phyloP scores from a whole-genome alignment of 2,329 filamentous ascomycete species.

The Colletotrichum melonis region DNA sequence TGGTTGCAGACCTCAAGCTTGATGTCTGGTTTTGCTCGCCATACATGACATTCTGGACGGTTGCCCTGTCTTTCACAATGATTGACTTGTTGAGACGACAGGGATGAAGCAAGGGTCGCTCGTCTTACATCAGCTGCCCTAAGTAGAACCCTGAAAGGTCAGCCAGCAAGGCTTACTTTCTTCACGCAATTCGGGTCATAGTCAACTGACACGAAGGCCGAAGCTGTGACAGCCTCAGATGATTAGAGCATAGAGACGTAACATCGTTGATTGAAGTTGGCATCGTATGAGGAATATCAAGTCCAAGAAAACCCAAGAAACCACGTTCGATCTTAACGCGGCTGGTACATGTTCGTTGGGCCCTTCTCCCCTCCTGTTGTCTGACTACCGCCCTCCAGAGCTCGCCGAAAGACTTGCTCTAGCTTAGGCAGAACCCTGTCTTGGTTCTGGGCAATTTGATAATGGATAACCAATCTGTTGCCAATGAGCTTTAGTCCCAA shows the following conservation, averaged over 20 bases:
- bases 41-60: not conserved
- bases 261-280: not conserved
- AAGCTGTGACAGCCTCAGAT: not conserved
- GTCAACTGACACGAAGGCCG: not conserved
- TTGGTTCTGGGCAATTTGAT: slow-evolving; percentile 70
- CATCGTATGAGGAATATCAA: not conserved
- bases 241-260: not conserved
- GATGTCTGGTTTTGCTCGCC: not conserved
- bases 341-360: slow-evolving; percentile 36
- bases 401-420: slow-evolving; percentile 63
- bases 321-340: not conserved
- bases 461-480: slow-evolving; percentile 59
- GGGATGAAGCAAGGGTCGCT: not conserved
- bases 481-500: slow-evolving; percentile 55
- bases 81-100: not conserved
- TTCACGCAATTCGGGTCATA: not conserved
- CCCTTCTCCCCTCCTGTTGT: not conserved
- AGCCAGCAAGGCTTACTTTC: not conserved
- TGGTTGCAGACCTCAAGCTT: not conserved
- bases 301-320: not conserved
- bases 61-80: not conserved
- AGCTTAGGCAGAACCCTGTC: slow-evolving; percentile 70
- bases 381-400: slow-evolving; percentile 41
- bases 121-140: not conserved
- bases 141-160: not conserved